These are phyloP conservation scores for Aureobasidium sp. DNA, from an alignment of 2,329 filamentous ascomycete species.

Conservation along the genomic window DNA sequence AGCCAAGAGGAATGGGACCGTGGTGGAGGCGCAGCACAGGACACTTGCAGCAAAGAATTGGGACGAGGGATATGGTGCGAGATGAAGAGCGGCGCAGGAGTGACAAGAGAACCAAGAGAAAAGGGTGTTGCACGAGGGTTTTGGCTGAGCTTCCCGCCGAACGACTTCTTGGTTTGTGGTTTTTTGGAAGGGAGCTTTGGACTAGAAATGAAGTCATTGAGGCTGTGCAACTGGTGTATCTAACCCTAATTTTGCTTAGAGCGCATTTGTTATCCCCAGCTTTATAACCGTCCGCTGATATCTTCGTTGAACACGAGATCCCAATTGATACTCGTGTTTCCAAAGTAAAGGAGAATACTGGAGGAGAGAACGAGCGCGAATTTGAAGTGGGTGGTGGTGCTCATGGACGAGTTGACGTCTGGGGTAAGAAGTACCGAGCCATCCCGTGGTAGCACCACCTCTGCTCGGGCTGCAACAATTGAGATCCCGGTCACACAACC, in stretches of 20 bases:
- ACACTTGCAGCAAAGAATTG: constrained; percentile 4
- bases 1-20: constrained; percentile 6
- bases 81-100: constrained; percentile 7
- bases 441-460: background rate
- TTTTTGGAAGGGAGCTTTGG: background rate
- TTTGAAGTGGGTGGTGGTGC: background rate
- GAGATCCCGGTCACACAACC: background rate
- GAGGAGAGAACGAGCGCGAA: no score
- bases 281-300: background rate
- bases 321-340: background rate
- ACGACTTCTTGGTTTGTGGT: background rate
- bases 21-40: constrained; percentile 9
- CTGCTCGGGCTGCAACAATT: background rate
- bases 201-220: background rate
- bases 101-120: background rate
- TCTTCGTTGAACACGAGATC: background rate
- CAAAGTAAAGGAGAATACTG: background rate
- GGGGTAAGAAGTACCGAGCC: no score
- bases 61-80: background rate
- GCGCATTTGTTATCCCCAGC: background rate
- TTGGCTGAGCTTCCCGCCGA: background rate
- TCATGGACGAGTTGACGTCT: background rate
- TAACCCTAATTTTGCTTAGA: constrained; percentile 6
- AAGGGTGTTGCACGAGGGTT: background rate
- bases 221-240: constrained; percentile 6